Evolutionary conservation across 345 rosid genomes (phyloP), one percentile per base, ranked within the genome.

Genomic region (Salix koriyanagi): DNA sequence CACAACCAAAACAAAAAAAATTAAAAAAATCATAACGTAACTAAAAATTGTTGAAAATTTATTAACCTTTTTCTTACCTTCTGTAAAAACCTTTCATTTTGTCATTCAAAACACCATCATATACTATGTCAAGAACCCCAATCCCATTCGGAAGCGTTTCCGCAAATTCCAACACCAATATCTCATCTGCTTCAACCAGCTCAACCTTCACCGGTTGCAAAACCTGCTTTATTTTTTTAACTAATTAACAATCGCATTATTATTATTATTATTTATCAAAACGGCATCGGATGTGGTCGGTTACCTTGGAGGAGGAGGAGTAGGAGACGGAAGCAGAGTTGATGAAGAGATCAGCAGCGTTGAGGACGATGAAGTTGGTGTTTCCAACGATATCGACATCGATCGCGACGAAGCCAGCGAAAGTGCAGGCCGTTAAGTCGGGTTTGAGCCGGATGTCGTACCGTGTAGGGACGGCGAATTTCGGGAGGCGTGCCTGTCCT

Each of bases 31-130:
- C 7, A 9, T 9, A 10, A 41, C 44, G 10, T 41, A 2, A 41
- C 44, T 10, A 41, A 41, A 41, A 41, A 2, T 2, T 1, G 12
- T 12, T 41, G 2, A 41, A 11, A 12, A 41, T 41, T 41, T 41
- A 41, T 41, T 41, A 41, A 10, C 44, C 44, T 41, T 41, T 41
- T 11, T 14, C 8, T 42, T 67, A 96, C 98, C 99, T 93, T 85
- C 87, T 87, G 76, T 93, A 96, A 75, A 96, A 93, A 2, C 99
- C 99, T 78, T 92, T 96, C 96, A 92, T 90, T 87, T 79, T 92
- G 44, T 96, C 97, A 79, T 86, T 96, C 36, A 96, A 85, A 34
- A 84, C 78, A 32, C 99, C 98, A 36, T 83, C 88, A 77, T 90
- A 96, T 0, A 70, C 85, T 15, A 93, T 82, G 37, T 83, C 74